phyloP scores from a whole-genome alignment of 495 filamentous ascomycete genomes.

The Xylaria bambusicola region DNA sequence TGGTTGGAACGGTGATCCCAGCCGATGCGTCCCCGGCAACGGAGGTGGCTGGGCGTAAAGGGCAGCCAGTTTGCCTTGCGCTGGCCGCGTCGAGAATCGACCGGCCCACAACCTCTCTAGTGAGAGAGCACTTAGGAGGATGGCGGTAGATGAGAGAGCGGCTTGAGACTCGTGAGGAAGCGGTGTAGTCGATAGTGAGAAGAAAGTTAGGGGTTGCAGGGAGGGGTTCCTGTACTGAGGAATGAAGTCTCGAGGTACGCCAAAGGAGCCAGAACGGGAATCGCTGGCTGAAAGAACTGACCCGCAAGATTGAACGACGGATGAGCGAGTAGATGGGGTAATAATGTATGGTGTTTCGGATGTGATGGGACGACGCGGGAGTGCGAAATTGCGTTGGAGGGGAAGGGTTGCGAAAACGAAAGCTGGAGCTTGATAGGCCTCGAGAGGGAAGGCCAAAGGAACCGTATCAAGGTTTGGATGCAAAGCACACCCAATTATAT shows the following conservation, averaged over 20 bases:
- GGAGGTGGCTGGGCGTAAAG: conserved; percentile 57
- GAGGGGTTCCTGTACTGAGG: conserved; percentile 14
- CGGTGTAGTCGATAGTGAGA: too few species aligned
- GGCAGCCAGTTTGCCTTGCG: conserved; percentile 59
- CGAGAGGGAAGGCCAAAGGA: conserved; percentile 10
- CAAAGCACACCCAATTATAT: conserved; percentile 13
- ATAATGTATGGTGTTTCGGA: conserved; percentile 15
- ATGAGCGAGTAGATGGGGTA: background rate
- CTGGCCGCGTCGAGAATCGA: conserved; percentile 29
- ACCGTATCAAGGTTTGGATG: conserved; percentile 2
- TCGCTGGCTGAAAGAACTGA: conserved; percentile 20
- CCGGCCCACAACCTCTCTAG: conserved; percentile 24
- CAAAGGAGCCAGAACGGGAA: conserved; percentile 20
- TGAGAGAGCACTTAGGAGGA: background rate
- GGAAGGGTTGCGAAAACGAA: conserved; percentile 18
- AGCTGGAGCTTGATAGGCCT: conserved; percentile 8
- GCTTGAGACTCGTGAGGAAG: too few species aligned
- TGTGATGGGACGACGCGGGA: conserved; percentile 24
- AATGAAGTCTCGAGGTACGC: conserved; percentile 5
- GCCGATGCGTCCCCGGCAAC: conserved; percentile 61
- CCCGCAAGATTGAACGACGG: conserved; percentile 17
- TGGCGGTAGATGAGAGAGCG: conserved; percentile 16
- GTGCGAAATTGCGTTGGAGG: conserved; percentile 17
- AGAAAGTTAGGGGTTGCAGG: too few species aligned
- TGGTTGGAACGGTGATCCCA: conserved; percentile 44